Evolutionary conservation across 495 filamentous ascomycete species (phyloP), one percentile per base, ranked within the genome.

Genomic region (Penicillium desertorum): DNA sequence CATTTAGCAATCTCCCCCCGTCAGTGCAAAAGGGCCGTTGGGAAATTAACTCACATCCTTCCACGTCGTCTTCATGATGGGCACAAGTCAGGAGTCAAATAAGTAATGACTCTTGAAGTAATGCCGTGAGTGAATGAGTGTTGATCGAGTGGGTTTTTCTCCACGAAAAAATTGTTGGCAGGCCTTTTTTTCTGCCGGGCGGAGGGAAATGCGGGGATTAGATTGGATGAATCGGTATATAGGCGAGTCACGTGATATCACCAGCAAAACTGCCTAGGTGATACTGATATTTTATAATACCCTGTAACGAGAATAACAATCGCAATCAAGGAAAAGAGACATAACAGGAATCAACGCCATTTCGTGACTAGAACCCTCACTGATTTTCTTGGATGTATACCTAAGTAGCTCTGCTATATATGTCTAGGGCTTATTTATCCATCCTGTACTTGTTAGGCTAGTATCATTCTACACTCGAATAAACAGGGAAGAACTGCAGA

Each of bases 61-160:
- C 85, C 85, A 88, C 41, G 85, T 86, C 19, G 84, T 87, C 81
- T 87, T 87, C 84, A 87, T 87, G 65, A 71, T 77, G 74, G 74
- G 71, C 68, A 75, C 59, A 42, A 44, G 47, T 64, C 63, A 61
- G 58, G 66, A 71, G 68, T 68, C 63, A 63, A 64, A 42, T 45
- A 37, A 19, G 32, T 30, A 59, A 16, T 63, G 63, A 68, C 62
- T 66, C 62, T 67, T 43, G 34, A 57, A 50, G 54, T 41, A 32
- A 57, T 42, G 45, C 54, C 45, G 54, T 27, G 58, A 59, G 63
- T 64, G 61, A 62, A 57, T 63, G 56, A 56, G 57, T 64, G 64
- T 67, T 68, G 62, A 58, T 49, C 47, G 55, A 61, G 58, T 54
- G 57, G 51, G 32, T 56, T 59, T 52, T 62, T 71, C 62, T 62